Evolutionary conservation across 768 basidiomycete genomes (phyloP), one percentile per base, ranked within the genome.

Genomic region (Melanogaster broomeanus): DNA sequence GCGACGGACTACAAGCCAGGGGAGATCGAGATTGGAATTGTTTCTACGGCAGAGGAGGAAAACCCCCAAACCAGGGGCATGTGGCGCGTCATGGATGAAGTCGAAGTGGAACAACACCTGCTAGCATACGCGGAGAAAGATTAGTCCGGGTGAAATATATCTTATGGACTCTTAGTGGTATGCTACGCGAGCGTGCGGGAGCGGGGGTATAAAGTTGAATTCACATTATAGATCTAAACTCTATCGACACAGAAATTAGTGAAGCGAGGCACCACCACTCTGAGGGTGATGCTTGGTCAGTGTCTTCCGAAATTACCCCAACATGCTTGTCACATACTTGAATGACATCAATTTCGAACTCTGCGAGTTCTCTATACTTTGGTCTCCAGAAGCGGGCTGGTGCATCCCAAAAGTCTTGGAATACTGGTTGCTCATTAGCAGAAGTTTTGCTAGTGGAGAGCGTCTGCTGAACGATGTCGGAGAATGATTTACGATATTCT

Each of bases 1-100:
- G 86, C 93, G 34, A 97, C 94, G 2, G 97, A 99, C 67, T 97
- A 93, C 76, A 99, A 98, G 71, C 77, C 92, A 0, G 85, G 84
- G 10, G 97, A 98, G 71, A 90, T 98, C 62, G 97, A 99, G 70
- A 91, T 99, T 58, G 96, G 93, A 0, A 89, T 98, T 47, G 88
- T 92, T 19, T 96, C 93, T 24, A 78, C 78, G 1, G 79, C 80
- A 31, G 78, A 83, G 7, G 88, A 88, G 16, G 93, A 96, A 66
- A 73, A 79, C 53, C 72, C 72, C 52, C 89, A 91, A 75, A 83
- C 80, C 34, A 75, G 79, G 56, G 91, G 91, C 27, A 65, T 77
- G 48, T 93, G 91, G 91, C 80, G 91, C 30, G 85, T 88, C 40
- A 83, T 93, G 83, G 75, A 71, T 33, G 84, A 89, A 64, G 77